Evolutionary conservation across 176 grass and related monocot species (phyloP).

Genomic region (Zea mays): DNA sequence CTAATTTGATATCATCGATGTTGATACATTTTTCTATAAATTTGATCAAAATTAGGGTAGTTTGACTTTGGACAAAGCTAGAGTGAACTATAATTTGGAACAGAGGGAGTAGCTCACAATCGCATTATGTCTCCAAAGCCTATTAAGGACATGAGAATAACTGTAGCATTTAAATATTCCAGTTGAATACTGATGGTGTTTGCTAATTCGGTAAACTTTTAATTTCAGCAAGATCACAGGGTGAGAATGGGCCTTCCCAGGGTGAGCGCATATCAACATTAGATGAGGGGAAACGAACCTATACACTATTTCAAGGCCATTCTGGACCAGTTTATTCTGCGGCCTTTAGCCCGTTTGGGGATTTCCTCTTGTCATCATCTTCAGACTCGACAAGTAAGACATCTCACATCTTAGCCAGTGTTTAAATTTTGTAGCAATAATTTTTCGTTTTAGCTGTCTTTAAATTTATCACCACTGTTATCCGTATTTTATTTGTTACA

Average conservation of each 20-base stretch:
- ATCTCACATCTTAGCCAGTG: not conserved
- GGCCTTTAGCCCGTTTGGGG: constrained; percentile 43
- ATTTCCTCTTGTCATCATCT: constrained; percentile 89
- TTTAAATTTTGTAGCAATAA: constrained; percentile 24
- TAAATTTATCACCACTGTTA: not conserved
- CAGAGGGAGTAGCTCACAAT: not conserved
- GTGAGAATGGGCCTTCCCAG: too few species aligned
- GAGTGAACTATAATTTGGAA: not conserved
- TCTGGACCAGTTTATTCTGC: too few species aligned
- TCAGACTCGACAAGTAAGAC: constrained; percentile 90
- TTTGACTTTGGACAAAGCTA: not conserved
- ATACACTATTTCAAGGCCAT: too few species aligned
- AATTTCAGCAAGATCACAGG: not conserved
- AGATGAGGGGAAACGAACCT: too few species aligned
- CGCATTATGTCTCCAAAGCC: not conserved
- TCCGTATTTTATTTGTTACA: constrained; percentile 45
- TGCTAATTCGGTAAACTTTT: constrained; percentile 26
- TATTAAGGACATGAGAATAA: constrained; percentile 16
- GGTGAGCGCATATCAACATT: too few species aligned
- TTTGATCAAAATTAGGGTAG: not conserved
- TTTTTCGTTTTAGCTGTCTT: constrained; percentile 22
- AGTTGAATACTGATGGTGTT: constrained; percentile 31
- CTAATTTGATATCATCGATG: not conserved
- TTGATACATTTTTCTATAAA: not conserved
- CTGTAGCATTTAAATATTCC: not conserved